A percentile compares a stretch with the other conserved stretches of the same genome.
Conservation (phyloP, 805 yeast species). For the Blastobotrys terrestris region DNA sequence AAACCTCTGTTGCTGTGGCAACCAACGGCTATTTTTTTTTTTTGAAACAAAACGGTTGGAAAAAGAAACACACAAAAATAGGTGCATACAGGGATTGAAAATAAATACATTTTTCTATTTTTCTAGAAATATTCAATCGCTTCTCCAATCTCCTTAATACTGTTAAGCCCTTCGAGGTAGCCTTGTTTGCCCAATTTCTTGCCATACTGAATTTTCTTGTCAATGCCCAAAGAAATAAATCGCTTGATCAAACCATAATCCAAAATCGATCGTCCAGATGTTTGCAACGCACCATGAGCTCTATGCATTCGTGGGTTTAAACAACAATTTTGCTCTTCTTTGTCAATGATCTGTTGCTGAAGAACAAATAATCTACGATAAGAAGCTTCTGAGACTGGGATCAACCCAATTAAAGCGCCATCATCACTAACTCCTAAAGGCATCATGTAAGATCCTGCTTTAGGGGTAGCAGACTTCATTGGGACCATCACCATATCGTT, state of each 20-base stretch:
- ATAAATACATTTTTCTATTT: not conserved
- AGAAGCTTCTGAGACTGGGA: slow-evolving; percentile 67
- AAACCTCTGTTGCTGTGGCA: not conserved
- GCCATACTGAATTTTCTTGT: slow-evolving; percentile 22
- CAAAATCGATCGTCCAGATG: slow-evolving; percentile 21
- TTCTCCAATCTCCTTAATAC: slow-evolving; percentile 13
- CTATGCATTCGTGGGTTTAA: slow-evolving; percentile 55
- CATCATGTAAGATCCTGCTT: slow-evolving; percentile 32
- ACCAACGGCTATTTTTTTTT: not conserved
- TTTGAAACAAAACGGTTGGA: not conserved
- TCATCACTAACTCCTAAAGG: slow-evolving; percentile 68
- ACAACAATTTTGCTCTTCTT: slow-evolving; percentile 67
- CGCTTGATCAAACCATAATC: slow-evolving; percentile 25
- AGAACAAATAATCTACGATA: slow-evolving; percentile 78
- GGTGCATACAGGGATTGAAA: not conserved
- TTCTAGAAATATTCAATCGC: slow-evolving; percentile 11
- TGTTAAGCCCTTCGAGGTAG: slow-evolving; percentile 20
- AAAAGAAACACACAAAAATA: not conserved
- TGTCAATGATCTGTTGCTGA: slow-evolving; percentile 82
- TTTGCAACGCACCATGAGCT: slow-evolving; percentile 9
- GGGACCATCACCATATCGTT: slow-evolving; percentile 25
- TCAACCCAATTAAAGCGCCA: slow-evolving; percentile 69
- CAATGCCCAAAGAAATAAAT: slow-evolving; percentile 23
- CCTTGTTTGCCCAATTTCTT: slow-evolving; percentile 28
- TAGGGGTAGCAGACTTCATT: slow-evolving; percentile 10